Conservation (phyloP, 2,329 filamentous ascomycete genomes). For the Scortechinia acanthostroma region DNA sequence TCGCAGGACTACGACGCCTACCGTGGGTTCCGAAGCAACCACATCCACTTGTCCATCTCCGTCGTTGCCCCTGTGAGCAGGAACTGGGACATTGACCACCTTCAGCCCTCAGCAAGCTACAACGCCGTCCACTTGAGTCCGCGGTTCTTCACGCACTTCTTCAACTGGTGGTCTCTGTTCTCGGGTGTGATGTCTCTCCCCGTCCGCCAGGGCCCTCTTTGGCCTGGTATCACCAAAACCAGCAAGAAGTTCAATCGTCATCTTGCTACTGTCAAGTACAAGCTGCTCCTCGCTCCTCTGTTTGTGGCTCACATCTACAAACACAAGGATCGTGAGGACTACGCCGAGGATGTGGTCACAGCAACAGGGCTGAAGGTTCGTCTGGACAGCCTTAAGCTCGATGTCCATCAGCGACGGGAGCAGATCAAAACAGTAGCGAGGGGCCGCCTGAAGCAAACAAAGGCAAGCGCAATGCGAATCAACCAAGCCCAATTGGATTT, state of each 20-base stretch:
- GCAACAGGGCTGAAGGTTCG: constrained; percentile 68
- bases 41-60: constrained; percentile 68
- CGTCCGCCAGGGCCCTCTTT: constrained; percentile 65
- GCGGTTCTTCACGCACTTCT: constrained; percentile 72
- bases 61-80: constrained; percentile 60
- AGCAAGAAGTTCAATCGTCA: constrained; percentile 74
- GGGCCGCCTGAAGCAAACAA: constrained; percentile 50
- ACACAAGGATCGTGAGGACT: constrained; percentile 69
- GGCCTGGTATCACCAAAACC: constrained; percentile 66
- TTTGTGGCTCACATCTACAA: constrained; percentile 75
- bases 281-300: constrained; percentile 62
- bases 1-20: constrained; percentile 60
- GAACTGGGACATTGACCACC: constrained; percentile 57
- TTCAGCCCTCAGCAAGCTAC: constrained; percentile 59
- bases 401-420: constrained; percentile 66
- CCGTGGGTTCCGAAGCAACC: constrained; percentile 64
- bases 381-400: constrained; percentile 71
- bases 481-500: constrained; percentile 68
- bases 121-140: constrained; percentile 69
- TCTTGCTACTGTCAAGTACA: constrained; percentile 72
- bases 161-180: constrained; percentile 72
- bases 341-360: constrained; percentile 53
- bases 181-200: constrained; percentile 70
- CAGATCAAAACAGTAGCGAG: constrained; percentile 54
- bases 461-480: constrained; percentile 67